These are phyloP conservation scores for Solanum tarijense DNA, from an alignment of 257 asterid species.

Conservation along the genomic window DNA sequence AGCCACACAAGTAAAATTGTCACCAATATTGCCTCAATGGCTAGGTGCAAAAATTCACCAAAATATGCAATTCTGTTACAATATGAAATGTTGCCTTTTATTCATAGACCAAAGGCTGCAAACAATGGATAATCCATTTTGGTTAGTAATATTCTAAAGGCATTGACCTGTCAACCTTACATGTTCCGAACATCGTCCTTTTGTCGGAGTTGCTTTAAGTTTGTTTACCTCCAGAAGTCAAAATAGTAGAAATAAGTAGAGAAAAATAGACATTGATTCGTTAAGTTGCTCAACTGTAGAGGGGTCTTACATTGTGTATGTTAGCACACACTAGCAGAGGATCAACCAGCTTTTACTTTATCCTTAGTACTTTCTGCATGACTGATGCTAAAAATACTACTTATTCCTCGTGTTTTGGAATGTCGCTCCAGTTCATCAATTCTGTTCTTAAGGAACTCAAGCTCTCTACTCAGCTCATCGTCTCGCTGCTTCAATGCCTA, in stretches of 20 bases:
- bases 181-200: neutral
- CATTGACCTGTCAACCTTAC: neutral
- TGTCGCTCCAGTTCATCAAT: slow-evolving; percentile 37
- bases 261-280: neutral
- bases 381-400: slow-evolving; percentile 28
- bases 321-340: neutral
- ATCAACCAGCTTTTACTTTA: neutral
- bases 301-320: neutral
- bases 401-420: slow-evolving; percentile 32
- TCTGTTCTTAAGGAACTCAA: slow-evolving; percentile 43
- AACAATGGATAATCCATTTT: neutral
- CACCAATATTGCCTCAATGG: neutral
- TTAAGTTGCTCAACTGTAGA: neutral
- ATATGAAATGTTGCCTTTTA: neutral
- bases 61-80: neutral
- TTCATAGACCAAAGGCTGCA: neutral
- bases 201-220: neutral
- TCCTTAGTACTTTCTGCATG: slow-evolving; percentile 13
- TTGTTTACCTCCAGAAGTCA: neutral
- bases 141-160: neutral
- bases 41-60: neutral
- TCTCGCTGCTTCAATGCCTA: slow-evolving; percentile 50
- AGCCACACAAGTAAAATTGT: neutral
- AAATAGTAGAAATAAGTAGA: neutral
- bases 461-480: slow-evolving; percentile 46